These are phyloP conservation scores for Nicotiana benthamiana DNA, from an alignment of 257 asterid species.

Conservation along the genomic window DNA sequence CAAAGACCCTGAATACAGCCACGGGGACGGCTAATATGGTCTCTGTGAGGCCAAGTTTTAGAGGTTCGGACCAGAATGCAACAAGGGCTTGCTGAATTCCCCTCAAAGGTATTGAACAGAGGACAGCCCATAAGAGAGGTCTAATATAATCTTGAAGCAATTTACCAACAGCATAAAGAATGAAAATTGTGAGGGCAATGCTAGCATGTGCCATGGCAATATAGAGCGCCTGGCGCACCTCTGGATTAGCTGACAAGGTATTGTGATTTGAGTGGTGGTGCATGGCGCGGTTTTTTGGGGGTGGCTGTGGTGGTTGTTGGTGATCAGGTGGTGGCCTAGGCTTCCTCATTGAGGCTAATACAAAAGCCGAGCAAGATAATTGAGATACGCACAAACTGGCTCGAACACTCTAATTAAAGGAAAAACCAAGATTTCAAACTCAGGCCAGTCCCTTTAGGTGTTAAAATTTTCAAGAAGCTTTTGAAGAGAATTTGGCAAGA, in stretches of 20 bases:
- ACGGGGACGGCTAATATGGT: slow-evolving; percentile 74
- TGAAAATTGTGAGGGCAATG: slow-evolving; percentile 52
- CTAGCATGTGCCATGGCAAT: slow-evolving; percentile 97
- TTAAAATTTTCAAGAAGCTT: background rate
- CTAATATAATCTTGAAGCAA: slow-evolving; percentile 74
- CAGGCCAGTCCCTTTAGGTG: background rate
- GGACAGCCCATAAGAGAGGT: slow-evolving; percentile 95
- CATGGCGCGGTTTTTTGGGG: slow-evolving; percentile 11
- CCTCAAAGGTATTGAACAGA: slow-evolving; percentile 84
- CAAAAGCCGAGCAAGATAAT: slow-evolving; percentile 13
- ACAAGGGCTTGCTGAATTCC: slow-evolving; percentile 82
- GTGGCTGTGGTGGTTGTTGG: background rate
- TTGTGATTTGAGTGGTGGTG: background rate
- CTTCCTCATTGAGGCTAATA: slow-evolving; percentile 66
- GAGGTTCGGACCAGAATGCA: slow-evolving; percentile 80
- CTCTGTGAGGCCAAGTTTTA: slow-evolving; percentile 82
- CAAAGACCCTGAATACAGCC: slow-evolving; percentile 60
- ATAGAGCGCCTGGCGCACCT: slow-evolving; percentile 88
- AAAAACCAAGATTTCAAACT: background rate
- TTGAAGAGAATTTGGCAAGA: background rate
- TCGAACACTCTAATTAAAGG: background rate
- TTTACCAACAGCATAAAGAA: slow-evolving; percentile 57
- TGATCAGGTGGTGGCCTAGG: slow-evolving; percentile 32
- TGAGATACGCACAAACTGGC: background rate
- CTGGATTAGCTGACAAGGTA: slow-evolving; percentile 37